Evolutionary conservation across 2,329 filamentous ascomycete species (phyloP), one percentile per base, ranked within the genome.

Genomic region (Botrytis hyacinthi): DNA sequence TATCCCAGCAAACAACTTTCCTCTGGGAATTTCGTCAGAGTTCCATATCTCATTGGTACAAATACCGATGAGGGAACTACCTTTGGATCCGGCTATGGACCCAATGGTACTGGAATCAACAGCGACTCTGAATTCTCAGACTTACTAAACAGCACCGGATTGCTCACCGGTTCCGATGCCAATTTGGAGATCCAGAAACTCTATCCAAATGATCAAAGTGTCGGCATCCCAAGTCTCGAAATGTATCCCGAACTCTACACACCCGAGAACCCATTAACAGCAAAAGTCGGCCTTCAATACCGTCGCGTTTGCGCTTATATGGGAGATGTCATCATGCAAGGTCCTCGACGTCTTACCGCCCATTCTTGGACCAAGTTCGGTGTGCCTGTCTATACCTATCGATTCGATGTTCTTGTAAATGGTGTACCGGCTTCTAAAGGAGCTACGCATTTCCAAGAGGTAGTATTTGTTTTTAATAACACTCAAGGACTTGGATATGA

Each of bases 401-500:
- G 83, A 54, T 86, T 86, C 76, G 82, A 86, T 73, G 84, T 85
- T 4, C 76, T 75, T 14, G 78, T 81, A 14, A 81, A 81, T 46
- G 82, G 82, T 4, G 14, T 81, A 5, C 71, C 78, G 0, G 46
- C 62, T 62, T 54, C 69, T 10, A 69, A 73, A 6, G 82, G 82
- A 26, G 77, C 78, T 8, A 79, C 79, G 51, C 84, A 85, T 76
- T 85, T 84, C 78, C 80, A 85, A 73, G 86, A 88, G 78, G 85
- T 88, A 0, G 82, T 84, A 0, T 88, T 87, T 74, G 86, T 89
- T 10, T 86, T 89, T 69, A 79, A 87, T 75, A 89, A 90, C 75
- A 79, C 83, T 10, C 75, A 82, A 7, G 87, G 86, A 1, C 74
- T 81, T 4, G 86, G 87, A 1, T 87, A 86, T 73, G 72, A 54